Conservation (phyloP, 1,284 basidiomycete genomes). For the Vanrija sp. region DNA sequence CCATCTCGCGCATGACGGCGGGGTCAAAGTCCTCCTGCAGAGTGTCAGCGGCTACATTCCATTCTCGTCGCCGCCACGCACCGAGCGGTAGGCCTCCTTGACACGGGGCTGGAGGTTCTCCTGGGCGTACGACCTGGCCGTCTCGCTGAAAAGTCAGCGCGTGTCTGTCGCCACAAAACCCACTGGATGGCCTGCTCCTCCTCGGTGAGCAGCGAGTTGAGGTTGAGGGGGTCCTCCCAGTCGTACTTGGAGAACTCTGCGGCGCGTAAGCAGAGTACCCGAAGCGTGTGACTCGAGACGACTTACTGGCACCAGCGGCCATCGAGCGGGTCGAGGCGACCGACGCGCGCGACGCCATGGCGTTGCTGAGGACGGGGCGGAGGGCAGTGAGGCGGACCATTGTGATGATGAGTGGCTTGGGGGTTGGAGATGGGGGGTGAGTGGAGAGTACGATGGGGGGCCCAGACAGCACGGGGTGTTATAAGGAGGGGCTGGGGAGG, state of each 20-base stretch:
- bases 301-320: slow-evolving; percentile 16
- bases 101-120: slow-evolving; percentile 80
- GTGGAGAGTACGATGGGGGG: background rate
- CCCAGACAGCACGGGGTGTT: background rate
- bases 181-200: slow-evolving; percentile 83
- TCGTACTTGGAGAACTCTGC: slow-evolving; percentile 57
- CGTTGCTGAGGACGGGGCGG: slow-evolving; percentile 4
- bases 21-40: slow-evolving; percentile 66
- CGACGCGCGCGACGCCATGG: background rate
- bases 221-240: slow-evolving; percentile 75
- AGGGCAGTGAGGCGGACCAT: slow-evolving; percentile 8
- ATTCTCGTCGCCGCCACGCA: slow-evolving; percentile 60
- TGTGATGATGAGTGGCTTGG: background rate
- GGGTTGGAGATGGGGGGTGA: background rate
- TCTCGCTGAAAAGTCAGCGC: slow-evolving; percentile 57
- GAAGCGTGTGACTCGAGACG: background rate
- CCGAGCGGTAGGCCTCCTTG: slow-evolving; percentile 78
- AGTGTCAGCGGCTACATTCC: background rate
- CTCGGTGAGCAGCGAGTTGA: slow-evolving; percentile 75
- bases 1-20: slow-evolving; percentile 81
- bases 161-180: background rate
- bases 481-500: background rate
- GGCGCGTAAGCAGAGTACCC: background rate
- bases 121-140: slow-evolving; percentile 78
- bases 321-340: slow-evolving; percentile 8